Evolutionary conservation across 768 basidiomycete species (phyloP), one percentile per base, ranked within the genome.

Genomic region (Podaxis mareebaensis): DNA sequence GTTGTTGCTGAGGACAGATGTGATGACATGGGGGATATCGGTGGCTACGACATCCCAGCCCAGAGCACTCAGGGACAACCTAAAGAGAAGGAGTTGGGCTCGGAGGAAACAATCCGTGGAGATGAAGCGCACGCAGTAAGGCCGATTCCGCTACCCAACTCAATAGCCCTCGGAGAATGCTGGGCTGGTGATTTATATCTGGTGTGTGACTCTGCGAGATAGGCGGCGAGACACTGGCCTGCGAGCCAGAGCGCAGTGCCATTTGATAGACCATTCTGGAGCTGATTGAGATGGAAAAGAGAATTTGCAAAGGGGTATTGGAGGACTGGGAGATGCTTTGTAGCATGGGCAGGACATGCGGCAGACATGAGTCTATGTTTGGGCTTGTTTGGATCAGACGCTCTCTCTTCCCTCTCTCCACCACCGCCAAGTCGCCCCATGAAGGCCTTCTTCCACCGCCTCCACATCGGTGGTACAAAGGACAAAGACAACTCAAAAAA

Each of bases 181-280:
- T 60, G 48, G 40, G 40, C 33, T 24, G 66, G 8, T 46, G 33
- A 61, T 53, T 49, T 60, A 65, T 67, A 70, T 63, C 70, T 72
- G 26, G 48, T 28, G 58, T 77, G 77, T 22, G 76, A 65, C 53
- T 79, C 73, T 20, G 80, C 75, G 36, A 93, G 78, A 70, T 87
- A 92, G 49, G 79, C 69, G 17, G 90, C 81, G 42, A 95, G 81
- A 70, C 90, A 83, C 73, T 96, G 93, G 0, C 87, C 90, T 46
- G 86, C 87, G 58, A 94, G 85, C 93, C 93, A 95, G 56, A 95
- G 85, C 2, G 90, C 85, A 2, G 92, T 93, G 17, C 93, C 93
- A 64, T 91, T 94, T 26, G 88, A 85, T 15, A 74, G 68, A 46
- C 89, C 87, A 68, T 90, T 81, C 72, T 85, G 78, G 49, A 71